Evolutionary conservation across 2,329 filamentous ascomycete species (phyloP).

Genomic region (Lizonia empirigonia): DNA sequence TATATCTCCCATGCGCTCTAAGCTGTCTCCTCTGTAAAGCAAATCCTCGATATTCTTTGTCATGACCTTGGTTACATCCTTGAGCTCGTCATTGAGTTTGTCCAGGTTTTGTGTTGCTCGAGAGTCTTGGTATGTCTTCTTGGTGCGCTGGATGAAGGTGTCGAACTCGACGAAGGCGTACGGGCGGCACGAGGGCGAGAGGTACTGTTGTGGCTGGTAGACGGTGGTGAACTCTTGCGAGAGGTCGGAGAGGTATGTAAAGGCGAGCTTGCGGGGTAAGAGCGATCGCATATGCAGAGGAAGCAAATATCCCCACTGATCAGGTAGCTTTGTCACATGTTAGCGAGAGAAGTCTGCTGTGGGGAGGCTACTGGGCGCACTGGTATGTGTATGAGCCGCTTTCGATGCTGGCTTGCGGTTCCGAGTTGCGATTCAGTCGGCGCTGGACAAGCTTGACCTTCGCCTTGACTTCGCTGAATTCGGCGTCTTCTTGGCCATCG

Average conservation of each 20-base stretch:
- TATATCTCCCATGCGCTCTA: constrained; percentile 97
- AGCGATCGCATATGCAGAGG: constrained; percentile 88
- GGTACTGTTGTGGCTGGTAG: constrained; percentile 76
- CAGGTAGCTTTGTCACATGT: constrained; percentile 67
- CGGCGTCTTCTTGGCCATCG: constrained; percentile 73
- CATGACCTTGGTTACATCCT: constrained; percentile 99
- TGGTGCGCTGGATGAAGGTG: constrained; percentile 91
- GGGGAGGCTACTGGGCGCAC: constrained; percentile 57
- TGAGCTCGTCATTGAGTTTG: constrained; percentile 93
- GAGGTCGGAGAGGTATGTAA: constrained; percentile 95
- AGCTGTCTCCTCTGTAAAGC: constrained; percentile 88
- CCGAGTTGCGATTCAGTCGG: constrained; percentile 84
- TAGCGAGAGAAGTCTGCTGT: constrained; percentile 10
- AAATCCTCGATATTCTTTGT: constrained; percentile 99
- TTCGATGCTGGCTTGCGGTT: constrained; percentile 91
- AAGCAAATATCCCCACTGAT: constrained; percentile 85
- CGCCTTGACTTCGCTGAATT: constrained; percentile 84
- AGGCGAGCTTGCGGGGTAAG: constrained; percentile 96
- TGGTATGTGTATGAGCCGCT: constrained; percentile 82
- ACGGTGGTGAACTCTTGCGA: constrained; percentile 87
- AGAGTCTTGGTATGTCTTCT: constrained; percentile 91
- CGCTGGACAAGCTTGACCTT: constrained; percentile 91
- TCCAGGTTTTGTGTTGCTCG: constrained; percentile 91
- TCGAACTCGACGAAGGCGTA: constrained; percentile 99
- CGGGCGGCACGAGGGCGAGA: constrained; percentile 75